Evolutionary conservation across 176 grass and related monocot species (phyloP).

Genomic region (Pontederia paniculata): DNA sequence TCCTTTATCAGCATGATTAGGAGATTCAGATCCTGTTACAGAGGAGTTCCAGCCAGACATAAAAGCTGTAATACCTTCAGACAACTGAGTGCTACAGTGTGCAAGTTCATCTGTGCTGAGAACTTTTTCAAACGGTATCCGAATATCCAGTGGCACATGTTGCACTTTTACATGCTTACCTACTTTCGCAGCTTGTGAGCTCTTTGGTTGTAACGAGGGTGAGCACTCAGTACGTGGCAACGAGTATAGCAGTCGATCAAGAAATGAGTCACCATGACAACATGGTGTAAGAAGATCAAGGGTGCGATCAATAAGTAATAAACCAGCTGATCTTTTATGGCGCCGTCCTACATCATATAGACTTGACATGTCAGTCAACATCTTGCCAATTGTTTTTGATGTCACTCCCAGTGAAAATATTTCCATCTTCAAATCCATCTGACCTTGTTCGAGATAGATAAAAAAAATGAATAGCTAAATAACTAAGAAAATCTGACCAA

Average conservation of each 20-base stretch:
- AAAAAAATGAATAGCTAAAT: neutral
- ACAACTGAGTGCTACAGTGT: constrained; percentile 22
- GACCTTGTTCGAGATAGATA: constrained; percentile 16
- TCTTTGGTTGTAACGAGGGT: constrained; percentile 29
- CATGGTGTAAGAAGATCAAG: constrained; percentile 89
- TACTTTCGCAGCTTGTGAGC: constrained; percentile 29
- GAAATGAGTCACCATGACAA: constrained; percentile 71
- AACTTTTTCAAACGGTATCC: constrained; percentile 49
- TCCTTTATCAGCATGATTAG: constrained; percentile 30
- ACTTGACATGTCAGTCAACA: constrained; percentile 98
- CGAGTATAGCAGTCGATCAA: constrained; percentile 66
- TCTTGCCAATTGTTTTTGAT: constrained; percentile 82
- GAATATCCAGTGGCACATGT: constrained; percentile 56
- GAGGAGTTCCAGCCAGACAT: constrained; percentile 66
- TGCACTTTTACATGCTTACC: constrained; percentile 33
- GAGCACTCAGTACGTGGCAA: constrained; percentile 52
- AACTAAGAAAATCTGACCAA: neutral
- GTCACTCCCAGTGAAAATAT: constrained; percentile 94
- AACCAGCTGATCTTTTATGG: constrained; percentile 81
- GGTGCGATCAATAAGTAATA: constrained; percentile 83
- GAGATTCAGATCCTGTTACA: constrained; percentile 29
- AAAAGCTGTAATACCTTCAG: constrained; percentile 70
- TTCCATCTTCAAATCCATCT: constrained; percentile 97
- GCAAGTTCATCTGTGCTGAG: constrained; percentile 50
- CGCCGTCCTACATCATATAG: constrained; percentile 80